Base-by-base conservation (phyloP, 1,139 yeast species). In the Kodamaea ohmeri region DNA sequence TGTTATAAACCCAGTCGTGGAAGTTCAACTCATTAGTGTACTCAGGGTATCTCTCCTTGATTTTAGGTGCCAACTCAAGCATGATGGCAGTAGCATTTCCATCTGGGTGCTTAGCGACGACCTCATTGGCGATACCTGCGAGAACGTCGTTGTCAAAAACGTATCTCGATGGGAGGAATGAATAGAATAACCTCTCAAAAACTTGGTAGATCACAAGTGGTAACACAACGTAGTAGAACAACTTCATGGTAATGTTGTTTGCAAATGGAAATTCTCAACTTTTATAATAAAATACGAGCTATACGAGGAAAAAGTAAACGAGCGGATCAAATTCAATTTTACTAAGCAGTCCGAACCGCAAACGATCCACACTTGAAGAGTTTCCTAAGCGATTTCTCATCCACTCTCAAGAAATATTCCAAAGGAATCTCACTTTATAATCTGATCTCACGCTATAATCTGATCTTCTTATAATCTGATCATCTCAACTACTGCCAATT, bases 1-100 rank as follows among this genome's bases (percentile, higher is more conserved):
- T 89, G 74, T 90, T 92, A 76, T 82, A 90, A 38, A 92, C 82
- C 97, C 97, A 92, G 51, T 89, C 92, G 36, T 85, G 83, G 41
- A 73, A 71, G 55, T 80, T 77, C 51, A 83, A 70, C 44, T 78
- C 80, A 58, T 84, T 86, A 61, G 89, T 76, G 48, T 75, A 58
- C 17, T 78, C 77, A 1, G 76, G 73, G 57, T 90, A 92, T 40
- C 71, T 77, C 2, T 62, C 70, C 50, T 80, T 72, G 47, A 92
- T 61, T 36, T 67, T 71, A 1, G 73, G 73, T 21, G 87, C 77
- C 45, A 92, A 69, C 26, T 76, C 82, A 17, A 64, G 57, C 66
- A 92, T 70, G 34, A 80, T 65, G 22, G 74, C 81, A 3, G 86
- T 74, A 28, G 83, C 71, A 50, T 80, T 79, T 12, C 78, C 79